Conservation (phyloP, 306 rosid species). For the Quercus aquifolioides region DNA sequence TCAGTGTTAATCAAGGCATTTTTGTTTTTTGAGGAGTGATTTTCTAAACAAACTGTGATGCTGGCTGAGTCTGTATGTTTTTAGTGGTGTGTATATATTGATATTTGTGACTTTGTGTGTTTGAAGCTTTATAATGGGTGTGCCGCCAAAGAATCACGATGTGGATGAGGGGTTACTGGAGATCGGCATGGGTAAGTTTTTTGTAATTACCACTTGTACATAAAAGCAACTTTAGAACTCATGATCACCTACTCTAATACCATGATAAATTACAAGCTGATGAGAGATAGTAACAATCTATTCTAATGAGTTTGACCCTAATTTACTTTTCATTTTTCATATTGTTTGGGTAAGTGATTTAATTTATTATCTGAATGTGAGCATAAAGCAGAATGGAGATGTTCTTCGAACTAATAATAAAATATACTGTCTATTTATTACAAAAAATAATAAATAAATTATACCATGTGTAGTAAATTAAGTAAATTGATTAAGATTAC, state of each 20-base stretch:
- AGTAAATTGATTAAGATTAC: neutral
- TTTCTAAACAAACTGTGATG: neutral
- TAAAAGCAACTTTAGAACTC: no score
- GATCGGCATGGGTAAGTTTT: constrained; percentile 87
- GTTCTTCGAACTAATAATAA: neutral
- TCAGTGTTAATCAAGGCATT: neutral
- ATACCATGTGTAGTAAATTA: neutral
- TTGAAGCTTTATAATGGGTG: constrained; percentile 61
- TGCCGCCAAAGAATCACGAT: constrained; percentile 48
- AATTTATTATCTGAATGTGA: neutral
- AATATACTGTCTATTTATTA: neutral
- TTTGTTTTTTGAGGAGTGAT: neutral
- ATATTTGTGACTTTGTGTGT: neutral
- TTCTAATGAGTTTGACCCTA: neutral
- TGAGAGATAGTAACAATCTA: no score
- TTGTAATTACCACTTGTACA: no score
- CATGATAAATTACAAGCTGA: no score
- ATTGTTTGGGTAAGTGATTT: neutral
- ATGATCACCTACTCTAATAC: no score
- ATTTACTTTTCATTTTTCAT: constrained; percentile 16
- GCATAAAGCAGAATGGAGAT: neutral
- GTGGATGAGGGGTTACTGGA: constrained; percentile 78
- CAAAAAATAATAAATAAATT: no score
- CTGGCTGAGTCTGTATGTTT: neutral
- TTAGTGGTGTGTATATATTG: neutral